Evolutionary conservation across 208 protist genomes (phyloP), one percentile per base, ranked within the genome.

Genomic region (Strigomonas culicis): DNA sequence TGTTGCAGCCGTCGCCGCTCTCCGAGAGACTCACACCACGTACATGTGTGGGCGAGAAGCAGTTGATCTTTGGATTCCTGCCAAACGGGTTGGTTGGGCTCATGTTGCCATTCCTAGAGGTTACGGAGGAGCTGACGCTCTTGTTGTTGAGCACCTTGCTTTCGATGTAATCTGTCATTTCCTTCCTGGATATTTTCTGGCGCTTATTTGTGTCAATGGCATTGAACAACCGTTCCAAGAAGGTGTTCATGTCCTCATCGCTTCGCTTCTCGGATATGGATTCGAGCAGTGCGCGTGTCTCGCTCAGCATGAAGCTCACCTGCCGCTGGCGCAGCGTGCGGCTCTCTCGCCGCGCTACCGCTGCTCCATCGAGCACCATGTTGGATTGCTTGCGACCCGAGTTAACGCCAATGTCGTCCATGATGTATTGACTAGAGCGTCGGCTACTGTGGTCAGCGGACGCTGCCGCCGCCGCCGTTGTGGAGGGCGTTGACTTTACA

Each of bases 111-210:
- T 49, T 21, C 8, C 4, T 3, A 21, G 17, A 4, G 10, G n/a
- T 15, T 3, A n/a, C 3, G 10, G 17, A 15, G 43, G 4, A 53
- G 31, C 67, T 44, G 57, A 31, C 61, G 43, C 59, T 56, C 30
- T 84, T 67, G 22, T 79, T 39, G 46, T 64, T 30, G 17, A n/a
- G 28, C 43, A 77, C 76, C 7, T 66, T 36, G 56, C 63, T 65
- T 39, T 32, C 51, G 10, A 77, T 52, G 41, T 70, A 77, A 15
- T 44, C 44, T 58, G 27, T 72, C 63, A 28, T 46, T 68, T 22
- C 13, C 22, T 2, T 25, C 34, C 31, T 58, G 22, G 30, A 58
- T 7, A 58, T 28, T 31, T 58, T 58, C 4, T 28, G 24, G 31
- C 46, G 22, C 22, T 58, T 34, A 4, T 4, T 58, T 31, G n/a